These are phyloP conservation scores for Pythium volutum DNA, from an alignment of 352 stramenopile genomes.

Conservation along the genomic window DNA sequence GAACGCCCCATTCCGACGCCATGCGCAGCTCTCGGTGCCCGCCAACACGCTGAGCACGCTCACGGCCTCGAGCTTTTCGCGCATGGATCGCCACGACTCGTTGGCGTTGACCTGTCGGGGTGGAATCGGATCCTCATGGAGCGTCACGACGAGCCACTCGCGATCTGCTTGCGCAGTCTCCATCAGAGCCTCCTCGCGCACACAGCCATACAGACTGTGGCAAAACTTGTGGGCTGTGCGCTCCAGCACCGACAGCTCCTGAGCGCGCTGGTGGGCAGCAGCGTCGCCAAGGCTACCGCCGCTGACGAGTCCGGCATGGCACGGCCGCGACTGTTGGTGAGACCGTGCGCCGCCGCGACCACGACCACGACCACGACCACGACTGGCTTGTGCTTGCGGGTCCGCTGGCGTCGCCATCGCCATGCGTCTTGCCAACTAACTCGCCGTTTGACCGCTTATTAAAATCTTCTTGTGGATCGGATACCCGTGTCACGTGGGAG, in stretches of 20 bases:
- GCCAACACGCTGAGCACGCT: conserved; percentile 17
- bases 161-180: not conserved
- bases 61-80: conserved; percentile 20
- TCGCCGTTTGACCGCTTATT: not conserved
- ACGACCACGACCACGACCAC: not conserved
- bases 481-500: too few relatives aligned
- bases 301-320: not conserved
- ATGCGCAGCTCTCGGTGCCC: conserved; percentile 15
- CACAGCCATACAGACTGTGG: not conserved
- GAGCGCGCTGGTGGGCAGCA: not conserved
- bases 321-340: conserved; percentile 6
- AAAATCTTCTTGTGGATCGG: too few relatives aligned
- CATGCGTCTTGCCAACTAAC: not conserved
- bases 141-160: conserved; percentile 4
- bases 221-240: conserved; percentile 14
- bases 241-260: conserved; percentile 4
- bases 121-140: not conserved
- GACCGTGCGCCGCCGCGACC: not conserved
- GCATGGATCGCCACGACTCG: conserved; percentile 3
- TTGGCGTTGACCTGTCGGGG: not conserved
- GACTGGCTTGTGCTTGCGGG: not conserved
- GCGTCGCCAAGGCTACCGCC: not conserved
- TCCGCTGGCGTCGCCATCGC: not conserved
- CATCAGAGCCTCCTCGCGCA: not conserved
- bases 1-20: conserved; percentile 13